A percentile compares a stretch with the other conserved stretches of the same genome.
phyloP scores from a whole-genome alignment of 257 asterid species.

The Linaria vulgaris region DNA sequence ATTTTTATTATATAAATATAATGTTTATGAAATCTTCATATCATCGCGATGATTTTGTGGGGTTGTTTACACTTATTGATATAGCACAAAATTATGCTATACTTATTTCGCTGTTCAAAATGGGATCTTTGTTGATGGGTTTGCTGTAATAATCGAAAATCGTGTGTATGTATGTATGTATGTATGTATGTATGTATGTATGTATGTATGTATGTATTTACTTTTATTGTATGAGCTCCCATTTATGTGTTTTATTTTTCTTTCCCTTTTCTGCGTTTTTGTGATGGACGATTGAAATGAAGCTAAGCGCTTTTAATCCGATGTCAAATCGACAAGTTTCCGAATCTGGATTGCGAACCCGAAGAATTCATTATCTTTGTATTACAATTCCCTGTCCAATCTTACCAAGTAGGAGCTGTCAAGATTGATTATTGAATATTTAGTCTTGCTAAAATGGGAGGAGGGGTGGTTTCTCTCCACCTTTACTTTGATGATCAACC shows the following conservation, averaged over 20 bases:
- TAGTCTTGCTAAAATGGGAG: background rate
- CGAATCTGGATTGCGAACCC: slow-evolving; percentile 6
- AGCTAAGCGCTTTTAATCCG: background rate
- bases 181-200: too few species aligned
- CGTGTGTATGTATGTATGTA: too few species aligned
- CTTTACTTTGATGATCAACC: background rate
- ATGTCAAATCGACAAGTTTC: background rate
- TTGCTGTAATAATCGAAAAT: too few species aligned
- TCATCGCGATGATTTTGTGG: background rate
- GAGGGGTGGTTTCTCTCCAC: background rate
- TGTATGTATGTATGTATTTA: too few species aligned
- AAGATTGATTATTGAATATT: background rate
- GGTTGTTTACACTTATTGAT: background rate
- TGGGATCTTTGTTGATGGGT: background rate
- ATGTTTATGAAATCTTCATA: background rate
- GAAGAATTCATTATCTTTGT: too few species aligned
- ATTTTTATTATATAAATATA: background rate
- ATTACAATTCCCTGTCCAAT: too few species aligned
- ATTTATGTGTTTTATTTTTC: background rate
- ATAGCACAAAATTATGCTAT: too few species aligned
- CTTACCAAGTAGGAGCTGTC: background rate
- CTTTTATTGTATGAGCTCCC: too few species aligned
- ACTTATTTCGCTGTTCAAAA: slow-evolving; percentile 17
- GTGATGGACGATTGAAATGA: slow-evolving; percentile 10
- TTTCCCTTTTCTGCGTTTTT: background rate